These are phyloP conservation scores for Amanita muscaria DNA, from an alignment of 768 basidiomycete genomes.

Conservation along the genomic window DNA sequence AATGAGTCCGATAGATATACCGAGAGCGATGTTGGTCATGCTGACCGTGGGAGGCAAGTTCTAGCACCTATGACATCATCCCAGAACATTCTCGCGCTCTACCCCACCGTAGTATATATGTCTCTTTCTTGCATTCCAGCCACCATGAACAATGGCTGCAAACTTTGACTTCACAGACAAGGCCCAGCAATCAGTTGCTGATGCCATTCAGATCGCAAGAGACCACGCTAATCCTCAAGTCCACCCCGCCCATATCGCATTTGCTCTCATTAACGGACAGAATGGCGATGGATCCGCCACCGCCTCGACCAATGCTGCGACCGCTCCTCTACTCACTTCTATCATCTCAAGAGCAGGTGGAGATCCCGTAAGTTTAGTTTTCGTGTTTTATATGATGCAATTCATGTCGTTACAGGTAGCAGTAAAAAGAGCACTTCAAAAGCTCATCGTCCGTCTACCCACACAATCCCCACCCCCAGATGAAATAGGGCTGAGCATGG, in stretches of 20 bases:
- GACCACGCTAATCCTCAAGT: constrained; percentile 81
- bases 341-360: constrained; percentile 80
- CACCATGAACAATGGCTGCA: constrained; percentile 28
- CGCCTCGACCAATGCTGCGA: constrained; percentile 9
- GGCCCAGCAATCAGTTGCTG: constrained; percentile 57
- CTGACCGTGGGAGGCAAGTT: not conserved
- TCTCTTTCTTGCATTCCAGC: not conserved
- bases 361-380: constrained; percentile 51
- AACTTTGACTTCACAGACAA: constrained; percentile 85
- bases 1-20: constrained; percentile 57
- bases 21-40: constrained; percentile 31
- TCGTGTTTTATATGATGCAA: not conserved
- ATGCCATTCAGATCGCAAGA: constrained; percentile 72
- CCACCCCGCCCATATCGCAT: constrained; percentile 76
- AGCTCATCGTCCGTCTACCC: constrained; percentile 72
- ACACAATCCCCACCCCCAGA: constrained; percentile 78
- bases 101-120: not conserved
- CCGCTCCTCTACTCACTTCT: constrained; percentile 61
- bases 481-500: constrained; percentile 52
- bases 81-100: not conserved
- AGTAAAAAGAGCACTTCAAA: constrained; percentile 64
- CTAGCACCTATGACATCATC: constrained; percentile 1
- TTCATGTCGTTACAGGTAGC: constrained; percentile 21
- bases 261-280: constrained; percentile 67
- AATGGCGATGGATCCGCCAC: constrained; percentile 7